phyloP scores from a whole-genome alignment of 441 rosid genomes.

The Syzygium syzygioides region DNA sequence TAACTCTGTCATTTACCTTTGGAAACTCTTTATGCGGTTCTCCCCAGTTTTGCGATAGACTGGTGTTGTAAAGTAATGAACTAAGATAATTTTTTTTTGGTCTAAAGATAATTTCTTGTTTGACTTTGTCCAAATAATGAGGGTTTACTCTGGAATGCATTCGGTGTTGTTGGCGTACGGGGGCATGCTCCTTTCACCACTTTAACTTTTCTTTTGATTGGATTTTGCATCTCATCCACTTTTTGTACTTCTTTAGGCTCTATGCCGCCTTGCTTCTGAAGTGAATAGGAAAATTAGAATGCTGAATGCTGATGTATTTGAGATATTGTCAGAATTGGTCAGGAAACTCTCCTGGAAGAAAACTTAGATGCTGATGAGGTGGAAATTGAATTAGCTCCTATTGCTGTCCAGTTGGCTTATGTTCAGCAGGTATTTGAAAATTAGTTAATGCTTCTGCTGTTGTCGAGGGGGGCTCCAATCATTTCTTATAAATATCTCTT shows the following conservation, averaged over 20 bases:
- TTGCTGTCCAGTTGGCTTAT: constrained; percentile 75
- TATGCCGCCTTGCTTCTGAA: not conserved
- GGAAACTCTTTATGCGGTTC: not conserved
- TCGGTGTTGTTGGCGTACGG: not conserved
- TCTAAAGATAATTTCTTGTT: not conserved
- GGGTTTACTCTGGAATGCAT: not conserved
- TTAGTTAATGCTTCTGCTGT: not conserved
- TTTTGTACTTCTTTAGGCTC: not conserved
- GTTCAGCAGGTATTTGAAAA: constrained; percentile 58
- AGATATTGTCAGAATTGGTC: constrained; percentile 66
- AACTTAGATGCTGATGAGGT: constrained; percentile 68
- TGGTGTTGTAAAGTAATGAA: not conserved
- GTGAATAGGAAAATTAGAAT: not conserved
- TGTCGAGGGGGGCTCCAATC: not conserved
- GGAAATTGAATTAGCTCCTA: constrained; percentile 85
- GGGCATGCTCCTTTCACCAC: not conserved
- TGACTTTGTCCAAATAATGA: not conserved
- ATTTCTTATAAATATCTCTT: not conserved
- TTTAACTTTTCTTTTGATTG: not conserved
- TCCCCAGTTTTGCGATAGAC: not conserved
- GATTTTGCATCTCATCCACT: not conserved
- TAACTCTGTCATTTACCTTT: not conserved
- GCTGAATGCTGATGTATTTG: not conserved
- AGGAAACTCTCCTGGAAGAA: constrained; percentile 74
- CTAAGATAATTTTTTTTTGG: not conserved